A percentile compares a stretch with the other conserved stretches of the same genome.
Conservation (phyloP, 768 basidiomycete genomes). For the Lentinula raphanica region DNA sequence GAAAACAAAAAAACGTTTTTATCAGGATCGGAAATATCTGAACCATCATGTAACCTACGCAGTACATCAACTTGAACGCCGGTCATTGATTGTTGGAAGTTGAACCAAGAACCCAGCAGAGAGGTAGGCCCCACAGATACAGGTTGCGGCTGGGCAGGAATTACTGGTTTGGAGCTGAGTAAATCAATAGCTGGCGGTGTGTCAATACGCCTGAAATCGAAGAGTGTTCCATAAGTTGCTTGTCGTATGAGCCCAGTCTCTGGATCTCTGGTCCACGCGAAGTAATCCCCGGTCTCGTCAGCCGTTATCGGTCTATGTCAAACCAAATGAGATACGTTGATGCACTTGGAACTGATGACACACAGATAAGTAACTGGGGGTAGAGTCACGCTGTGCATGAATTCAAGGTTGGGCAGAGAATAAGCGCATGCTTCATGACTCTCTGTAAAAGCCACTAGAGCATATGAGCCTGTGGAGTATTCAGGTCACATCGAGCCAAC, state of each 20-base stretch:
- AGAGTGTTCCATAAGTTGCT: constrained; percentile 52
- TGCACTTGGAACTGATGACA: constrained; percentile 9
- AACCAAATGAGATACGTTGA: background rate
- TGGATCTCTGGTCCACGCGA: constrained; percentile 36
- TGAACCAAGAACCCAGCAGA: constrained; percentile 51
- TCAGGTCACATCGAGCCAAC: background rate
- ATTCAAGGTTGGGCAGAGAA: constrained; percentile 60
- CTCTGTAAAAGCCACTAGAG: constrained; percentile 53
- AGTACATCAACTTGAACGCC: constrained; percentile 59
- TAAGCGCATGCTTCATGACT: constrained; percentile 45
- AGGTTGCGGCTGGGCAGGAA: constrained; percentile 59
- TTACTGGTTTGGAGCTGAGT: constrained; percentile 28
- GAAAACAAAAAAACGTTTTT: background rate
- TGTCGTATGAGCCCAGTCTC: constrained; percentile 28
- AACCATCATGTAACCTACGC: constrained; percentile 34
- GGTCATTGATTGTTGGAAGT: constrained; percentile 42
- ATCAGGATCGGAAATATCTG: background rate
- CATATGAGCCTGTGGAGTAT: constrained; percentile 36
- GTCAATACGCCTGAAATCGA: constrained; percentile 49
- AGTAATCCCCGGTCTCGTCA: constrained; percentile 52
- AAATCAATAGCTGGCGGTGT: constrained; percentile 50
- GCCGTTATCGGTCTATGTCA: constrained; percentile 28
- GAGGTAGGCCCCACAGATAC: constrained; percentile 55
- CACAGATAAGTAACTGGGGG: constrained; percentile 30
- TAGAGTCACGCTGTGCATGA: constrained; percentile 41